A percentile compares a stretch with the other conserved stretches of the same genome.
These are phyloP conservation scores for Floccularia luteovirens DNA, from an alignment of 768 basidiomycete species.

Conservation along the genomic window DNA sequence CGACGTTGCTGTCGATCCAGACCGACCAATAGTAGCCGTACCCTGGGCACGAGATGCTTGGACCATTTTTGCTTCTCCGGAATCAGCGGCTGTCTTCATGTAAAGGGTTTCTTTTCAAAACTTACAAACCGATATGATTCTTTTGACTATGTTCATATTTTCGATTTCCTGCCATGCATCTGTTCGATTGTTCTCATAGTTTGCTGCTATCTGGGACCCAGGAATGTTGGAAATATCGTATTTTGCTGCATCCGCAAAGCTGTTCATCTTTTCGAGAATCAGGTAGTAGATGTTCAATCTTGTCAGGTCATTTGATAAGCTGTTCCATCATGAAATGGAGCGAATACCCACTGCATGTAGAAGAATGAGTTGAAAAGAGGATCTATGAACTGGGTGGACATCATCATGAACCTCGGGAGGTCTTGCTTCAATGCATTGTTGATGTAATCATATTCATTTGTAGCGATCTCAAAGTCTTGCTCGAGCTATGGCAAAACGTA, in stretches of 20 bases:
- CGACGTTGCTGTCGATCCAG: conserved; percentile 25
- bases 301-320: conserved; percentile 1
- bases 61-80: conserved; percentile 54
- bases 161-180: conserved; percentile 80
- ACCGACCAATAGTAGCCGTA: conserved; percentile 21
- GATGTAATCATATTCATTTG: conserved; percentile 90
- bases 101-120: conserved; percentile 7
- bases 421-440: conserved; percentile 88
- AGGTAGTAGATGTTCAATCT: conserved; percentile 94
- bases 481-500: conserved; percentile 52
- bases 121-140: conserved; percentile 81
- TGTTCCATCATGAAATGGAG: conserved; percentile 1
- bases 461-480: conserved; percentile 91
- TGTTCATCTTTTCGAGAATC: conserved; percentile 88
- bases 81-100: neutral
- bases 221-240: conserved; percentile 63
- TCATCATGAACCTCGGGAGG: conserved; percentile 85
- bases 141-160: conserved; percentile 72
- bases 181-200: conserved; percentile 77
- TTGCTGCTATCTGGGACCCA: conserved; percentile 61
- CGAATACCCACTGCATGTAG: conserved; percentile 86
- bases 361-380: conserved; percentile 98
- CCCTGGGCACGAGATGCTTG: conserved; percentile 37
- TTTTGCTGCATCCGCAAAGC: conserved; percentile 72
- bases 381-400: conserved; percentile 86